A percentile compares a stretch with the other conserved stretches of the same genome.
Evolutionary conservation across 345 rosid genomes (phyloP).

Genomic region (Aquilaria yunnanensis): DNA sequence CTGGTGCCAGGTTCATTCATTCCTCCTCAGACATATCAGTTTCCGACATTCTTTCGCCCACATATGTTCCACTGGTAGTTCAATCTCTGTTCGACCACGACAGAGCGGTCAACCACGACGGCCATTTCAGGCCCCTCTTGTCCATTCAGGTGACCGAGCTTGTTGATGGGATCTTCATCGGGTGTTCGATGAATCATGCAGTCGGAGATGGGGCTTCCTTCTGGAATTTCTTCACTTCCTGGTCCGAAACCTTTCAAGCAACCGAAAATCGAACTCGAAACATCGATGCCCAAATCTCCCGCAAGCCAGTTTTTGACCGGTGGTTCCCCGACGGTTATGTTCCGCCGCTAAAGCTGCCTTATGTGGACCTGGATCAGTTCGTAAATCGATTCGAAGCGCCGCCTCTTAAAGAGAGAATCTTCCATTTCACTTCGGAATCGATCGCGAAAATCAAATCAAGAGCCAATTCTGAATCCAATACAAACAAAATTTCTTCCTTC

Average conservation of each 20-base stretch:
- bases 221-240: slow-evolving; percentile 63
- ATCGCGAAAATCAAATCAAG: slow-evolving; percentile 41
- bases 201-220: slow-evolving; percentile 63
- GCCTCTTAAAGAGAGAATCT: slow-evolving; percentile 43
- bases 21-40: slow-evolving; percentile 34
- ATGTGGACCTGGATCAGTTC: slow-evolving; percentile 37
- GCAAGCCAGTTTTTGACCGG: slow-evolving; percentile 34
- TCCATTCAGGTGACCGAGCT: slow-evolving; percentile 58
- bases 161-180: slow-evolving; percentile 63
- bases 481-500: slow-evolving; percentile 59
- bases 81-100: slow-evolving; percentile 70
- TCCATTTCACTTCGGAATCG: slow-evolving; percentile 53
- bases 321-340: slow-evolving; percentile 55
- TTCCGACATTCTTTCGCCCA: slow-evolving; percentile 41
- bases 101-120: slow-evolving; percentile 49
- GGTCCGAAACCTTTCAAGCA: slow-evolving; percentile 57
- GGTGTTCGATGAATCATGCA: slow-evolving; percentile 54
- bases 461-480: slow-evolving; percentile 38
- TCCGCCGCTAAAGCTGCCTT: slow-evolving; percentile 43
- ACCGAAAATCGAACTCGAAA: slow-evolving; percentile 8
- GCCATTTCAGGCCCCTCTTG: slow-evolving; percentile 45
- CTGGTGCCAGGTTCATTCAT: slow-evolving; percentile 41
- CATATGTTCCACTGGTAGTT: slow-evolving; percentile 45
- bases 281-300: slow-evolving; percentile 20
- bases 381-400: slow-evolving; percentile 38